Evolutionary conservation across 345 rosid species (phyloP).

Genomic region (Boechera stricta): DNA sequence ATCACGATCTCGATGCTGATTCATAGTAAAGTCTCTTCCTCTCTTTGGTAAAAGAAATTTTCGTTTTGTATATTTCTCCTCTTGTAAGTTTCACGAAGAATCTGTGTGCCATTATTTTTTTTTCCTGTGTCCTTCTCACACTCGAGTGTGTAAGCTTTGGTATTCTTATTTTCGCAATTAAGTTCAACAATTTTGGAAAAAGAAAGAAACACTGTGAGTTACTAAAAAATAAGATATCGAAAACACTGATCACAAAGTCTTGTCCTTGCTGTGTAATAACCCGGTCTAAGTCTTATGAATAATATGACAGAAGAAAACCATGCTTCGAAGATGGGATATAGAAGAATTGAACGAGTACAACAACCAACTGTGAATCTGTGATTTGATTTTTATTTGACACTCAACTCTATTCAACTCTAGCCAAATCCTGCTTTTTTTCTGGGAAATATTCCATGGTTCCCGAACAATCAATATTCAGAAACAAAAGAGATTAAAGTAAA

Average conservation of each 20-base stretch:
- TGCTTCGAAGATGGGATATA: too few relatives aligned
- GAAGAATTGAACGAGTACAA: background rate
- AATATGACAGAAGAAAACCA: background rate
- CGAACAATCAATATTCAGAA: conserved; percentile 24
- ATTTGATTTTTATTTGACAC: background rate
- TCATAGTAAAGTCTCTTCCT: conserved; percentile 33
- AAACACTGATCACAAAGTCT: background rate
- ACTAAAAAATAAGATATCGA: background rate
- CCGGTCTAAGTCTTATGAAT: background rate
- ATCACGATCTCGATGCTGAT: conserved; percentile 42
- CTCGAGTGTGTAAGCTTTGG: conserved; percentile 11
- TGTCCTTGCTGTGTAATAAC: background rate
- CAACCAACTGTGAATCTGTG: background rate
- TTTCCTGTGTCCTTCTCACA: background rate
- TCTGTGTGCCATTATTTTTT: background rate
- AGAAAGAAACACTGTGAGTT: background rate
- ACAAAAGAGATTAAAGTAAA: conserved; percentile 9
- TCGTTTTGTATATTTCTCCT: conserved; percentile 38
- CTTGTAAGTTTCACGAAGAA: conserved; percentile 31
- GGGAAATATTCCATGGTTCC: background rate
- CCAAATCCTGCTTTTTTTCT: background rate
- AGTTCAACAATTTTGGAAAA: conserved; percentile 1
- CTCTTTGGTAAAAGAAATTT: conserved; percentile 21
- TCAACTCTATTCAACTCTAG: background rate
- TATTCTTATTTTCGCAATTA: background rate